These are phyloP conservation scores for Tolypocladium amazonense DNA, from an alignment of 2,329 filamentous ascomycete genomes.

Conservation along the genomic window DNA sequence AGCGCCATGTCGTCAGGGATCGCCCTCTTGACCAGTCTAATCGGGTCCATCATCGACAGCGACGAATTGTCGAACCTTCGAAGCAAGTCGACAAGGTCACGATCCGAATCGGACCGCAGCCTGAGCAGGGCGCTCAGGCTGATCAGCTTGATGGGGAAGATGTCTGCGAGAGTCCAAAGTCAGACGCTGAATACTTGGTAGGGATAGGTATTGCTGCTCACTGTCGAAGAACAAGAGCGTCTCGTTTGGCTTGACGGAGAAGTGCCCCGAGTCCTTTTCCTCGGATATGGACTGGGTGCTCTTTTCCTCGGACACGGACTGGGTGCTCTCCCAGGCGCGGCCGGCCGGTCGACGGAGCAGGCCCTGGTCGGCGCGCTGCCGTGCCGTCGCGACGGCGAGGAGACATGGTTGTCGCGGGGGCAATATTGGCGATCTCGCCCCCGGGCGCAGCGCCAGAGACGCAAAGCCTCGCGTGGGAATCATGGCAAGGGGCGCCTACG, in stretches of 20 bases:
- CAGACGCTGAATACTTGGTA: not conserved
- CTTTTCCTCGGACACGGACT: constrained; percentile 31
- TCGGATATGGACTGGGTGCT: constrained; percentile 20
- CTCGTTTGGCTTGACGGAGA: constrained; percentile 64
- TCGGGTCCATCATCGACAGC: constrained; percentile 39
- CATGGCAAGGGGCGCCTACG: constrained; percentile 11
- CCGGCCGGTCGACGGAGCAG: not conserved
- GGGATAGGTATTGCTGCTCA: constrained; percentile 26
- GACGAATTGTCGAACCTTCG: constrained; percentile 40
- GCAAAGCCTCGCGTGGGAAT: constrained; percentile 15
- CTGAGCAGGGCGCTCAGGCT: constrained; percentile 45
- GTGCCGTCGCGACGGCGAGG: constrained; percentile 1
- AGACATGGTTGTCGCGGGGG: not conserved
- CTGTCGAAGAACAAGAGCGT: constrained; percentile 85
- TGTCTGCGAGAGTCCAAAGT: constrained; percentile 38
- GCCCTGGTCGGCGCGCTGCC: not conserved
- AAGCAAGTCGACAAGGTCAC: constrained; percentile 38
- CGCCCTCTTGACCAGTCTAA: constrained; percentile 46
- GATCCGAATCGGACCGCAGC: constrained; percentile 36
- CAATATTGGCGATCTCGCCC: not conserved
- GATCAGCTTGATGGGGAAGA: constrained; percentile 74
- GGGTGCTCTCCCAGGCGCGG: constrained; percentile 4
- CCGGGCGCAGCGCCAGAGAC: constrained; percentile 8
- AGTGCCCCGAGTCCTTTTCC: constrained; percentile 68
- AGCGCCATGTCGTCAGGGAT: constrained; percentile 53